Base-by-base conservation (phyloP, 2,329 filamentous ascomycete species). In the Cladosporium oxysporum region DNA sequence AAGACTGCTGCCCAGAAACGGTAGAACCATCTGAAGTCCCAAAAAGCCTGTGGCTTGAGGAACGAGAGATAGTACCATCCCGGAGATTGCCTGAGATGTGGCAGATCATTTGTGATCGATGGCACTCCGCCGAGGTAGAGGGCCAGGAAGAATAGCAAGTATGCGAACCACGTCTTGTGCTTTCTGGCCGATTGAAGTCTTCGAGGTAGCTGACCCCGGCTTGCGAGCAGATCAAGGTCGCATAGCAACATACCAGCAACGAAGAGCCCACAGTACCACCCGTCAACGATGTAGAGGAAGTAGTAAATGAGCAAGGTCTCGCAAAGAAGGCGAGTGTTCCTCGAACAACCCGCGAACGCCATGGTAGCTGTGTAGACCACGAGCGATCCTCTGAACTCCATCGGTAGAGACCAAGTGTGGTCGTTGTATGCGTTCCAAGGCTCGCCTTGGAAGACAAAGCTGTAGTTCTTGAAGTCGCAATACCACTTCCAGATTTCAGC, bases 231-330 rank as follows among this genome's bases (percentile, higher is more conserved):
- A 69, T 90, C 87, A 33, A 90, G 75, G 66, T 90, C 86, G 74
- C 84, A 84, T 14, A 89, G 80, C 5, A 90, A 75, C 84, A 89
- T 87, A 21, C 88, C 88, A 0, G 82, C 78, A 12, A 84, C 75
- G 73, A 90, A 90, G 75, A 88, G 80, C n/a, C 86, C 81, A 69
- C 84, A 85, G 72, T 86, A 87, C 76, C 83, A 86, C 23, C 87
- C 88, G 73, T 91, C 89, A 4, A 83, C 83, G 63, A 91, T 83
- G 74, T 89, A 90, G 73, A 91, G 80, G 73, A 90, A 90, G 77
- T 91, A 91, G 69, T 81, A 80, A 26, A 87, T 82, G 16, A 91
- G 78, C 1, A 73, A 82, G 0, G 80, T 53, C 70, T 87, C 78
- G 71, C 84, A 84, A 75, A 79, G 79, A 0, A 90, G 79, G 16